These are phyloP conservation scores for Podospora tetraspora DNA, from an alignment of 495 filamentous ascomycete genomes.

Conservation along the genomic window DNA sequence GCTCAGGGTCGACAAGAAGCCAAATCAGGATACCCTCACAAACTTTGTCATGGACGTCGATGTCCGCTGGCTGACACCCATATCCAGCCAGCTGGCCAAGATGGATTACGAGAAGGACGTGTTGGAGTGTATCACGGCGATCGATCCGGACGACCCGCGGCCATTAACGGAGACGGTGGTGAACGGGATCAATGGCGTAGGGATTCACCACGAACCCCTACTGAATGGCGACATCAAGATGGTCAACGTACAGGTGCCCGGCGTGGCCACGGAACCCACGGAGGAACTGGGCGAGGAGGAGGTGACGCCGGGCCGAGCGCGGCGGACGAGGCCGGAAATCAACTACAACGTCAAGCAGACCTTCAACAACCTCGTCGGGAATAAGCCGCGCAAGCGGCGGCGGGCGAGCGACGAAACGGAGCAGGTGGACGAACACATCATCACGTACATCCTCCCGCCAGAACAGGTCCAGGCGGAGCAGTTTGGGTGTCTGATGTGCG, in stretches of 20 bases:
- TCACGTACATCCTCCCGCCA: conserved; percentile 42
- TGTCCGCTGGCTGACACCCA: conserved; percentile 38
- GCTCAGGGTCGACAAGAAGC: conserved; percentile 35
- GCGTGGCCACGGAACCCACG: conserved; percentile 4
- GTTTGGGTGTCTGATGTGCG: conserved; percentile 45
- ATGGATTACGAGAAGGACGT: conserved; percentile 27
- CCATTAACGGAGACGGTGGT: conserved; percentile 27
- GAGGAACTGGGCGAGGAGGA: conserved; percentile 28
- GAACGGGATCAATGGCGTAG: conserved; percentile 12
- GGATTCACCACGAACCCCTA: not conserved
- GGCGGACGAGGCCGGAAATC: conserved; percentile 37
- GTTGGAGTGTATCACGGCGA: conserved; percentile 26
- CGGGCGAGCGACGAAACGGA: conserved; percentile 29
- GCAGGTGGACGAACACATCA: conserved; percentile 28
- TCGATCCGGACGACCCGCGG: conserved; percentile 27
- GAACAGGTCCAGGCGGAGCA: conserved; percentile 38
- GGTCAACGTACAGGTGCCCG: conserved; percentile 3
- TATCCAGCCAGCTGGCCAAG: conserved; percentile 21
- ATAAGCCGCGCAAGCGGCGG: conserved; percentile 39
- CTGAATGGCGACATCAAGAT: not conserved
- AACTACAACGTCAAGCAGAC: conserved; percentile 51
- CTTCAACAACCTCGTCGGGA: conserved; percentile 44
- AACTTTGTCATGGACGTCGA: conserved; percentile 44
- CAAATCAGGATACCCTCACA: conserved; percentile 24
- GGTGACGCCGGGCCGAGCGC: conserved; percentile 36